These are phyloP conservation scores for Coemansia sp. DNA, from an alignment of 192 early-diverging fungal species.

Conservation along the genomic window DNA sequence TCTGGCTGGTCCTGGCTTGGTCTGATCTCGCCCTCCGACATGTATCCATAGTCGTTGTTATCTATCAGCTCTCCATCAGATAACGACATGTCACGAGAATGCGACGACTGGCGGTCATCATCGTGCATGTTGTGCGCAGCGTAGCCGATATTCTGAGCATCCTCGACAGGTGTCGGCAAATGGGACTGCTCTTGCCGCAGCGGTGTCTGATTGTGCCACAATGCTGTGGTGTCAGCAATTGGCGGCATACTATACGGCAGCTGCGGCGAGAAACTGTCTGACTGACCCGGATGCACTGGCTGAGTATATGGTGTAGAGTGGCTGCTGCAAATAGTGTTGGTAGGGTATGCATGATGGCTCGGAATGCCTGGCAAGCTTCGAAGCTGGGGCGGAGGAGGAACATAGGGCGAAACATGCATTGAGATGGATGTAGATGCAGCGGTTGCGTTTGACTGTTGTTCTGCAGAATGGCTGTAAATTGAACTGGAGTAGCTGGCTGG, in stretches of 20 bases:
- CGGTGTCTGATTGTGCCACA: too few species aligned
- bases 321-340: neutral
- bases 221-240: too few species aligned
- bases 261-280: too few species aligned
- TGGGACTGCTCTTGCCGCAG: neutral
- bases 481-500: too few species aligned
- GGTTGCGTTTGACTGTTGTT: too few species aligned
- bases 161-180: slow-evolving; percentile 2
- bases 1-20: neutral
- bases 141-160: neutral
- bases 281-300: neutral
- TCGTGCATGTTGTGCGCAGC: neutral
- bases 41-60: slow-evolving; percentile 1
- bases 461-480: too few species aligned
- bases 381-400: neutral
- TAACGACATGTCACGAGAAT: slow-evolving; percentile 4
- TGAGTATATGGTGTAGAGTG: neutral
- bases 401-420: neutral
- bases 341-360: neutral
- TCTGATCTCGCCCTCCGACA: slow-evolving; percentile 26
- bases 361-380: neutral
- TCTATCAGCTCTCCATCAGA: slow-evolving; percentile 33
- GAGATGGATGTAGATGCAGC: too few species aligned
- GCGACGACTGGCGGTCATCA: neutral
- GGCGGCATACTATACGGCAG: too few species aligned